A percentile compares a stretch with the other conserved stretches of the same genome.
These are phyloP conservation scores for Suillus subalutaceus DNA, from an alignment of 768 basidiomycete genomes.

Conservation along the genomic window DNA sequence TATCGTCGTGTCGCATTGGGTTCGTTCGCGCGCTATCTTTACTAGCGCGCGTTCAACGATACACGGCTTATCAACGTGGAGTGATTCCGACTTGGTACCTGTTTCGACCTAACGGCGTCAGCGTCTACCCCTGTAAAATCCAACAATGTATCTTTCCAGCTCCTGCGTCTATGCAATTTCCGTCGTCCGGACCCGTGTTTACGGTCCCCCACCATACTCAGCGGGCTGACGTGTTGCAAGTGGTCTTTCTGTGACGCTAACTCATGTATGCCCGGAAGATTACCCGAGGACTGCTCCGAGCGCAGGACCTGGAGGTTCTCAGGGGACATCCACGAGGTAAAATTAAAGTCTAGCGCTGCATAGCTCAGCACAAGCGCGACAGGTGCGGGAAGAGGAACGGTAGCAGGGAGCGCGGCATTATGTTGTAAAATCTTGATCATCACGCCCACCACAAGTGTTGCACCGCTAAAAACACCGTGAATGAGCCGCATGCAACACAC, in stretches of 20 bases:
- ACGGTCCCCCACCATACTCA: constrained; percentile 87
- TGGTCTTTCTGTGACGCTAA: constrained; percentile 85
- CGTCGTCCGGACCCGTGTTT: constrained; percentile 35
- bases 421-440: constrained; percentile 84
- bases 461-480: constrained; percentile 61
- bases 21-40: constrained; percentile 3
- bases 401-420: constrained; percentile 34
- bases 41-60: constrained; percentile 19
- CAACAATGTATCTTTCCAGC: constrained; percentile 63
- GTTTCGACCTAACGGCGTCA: constrained; percentile 36
- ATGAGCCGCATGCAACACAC: constrained; percentile 11
- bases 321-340: constrained; percentile 95
- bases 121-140: constrained; percentile 44
- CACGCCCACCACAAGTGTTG: constrained; percentile 81
- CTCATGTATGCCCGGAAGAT: constrained; percentile 72
- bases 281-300: constrained; percentile 84
- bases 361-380: constrained; percentile 87
- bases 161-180: constrained; percentile 55
- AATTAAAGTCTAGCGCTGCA: constrained; percentile 95
- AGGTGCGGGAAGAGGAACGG: constrained; percentile 64
- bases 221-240: constrained; percentile 83
- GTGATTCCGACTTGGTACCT: constrained; percentile 17
- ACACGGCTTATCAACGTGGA: constrained; percentile 23
- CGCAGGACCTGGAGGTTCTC: constrained; percentile 81
- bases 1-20: constrained; percentile 38